A percentile compares a stretch with the other conserved stretches of the same genome.
phyloP scores from a whole-genome alignment of 495 filamentous ascomycete genomes.

The Paragyromitra xinjiangensis region DNA sequence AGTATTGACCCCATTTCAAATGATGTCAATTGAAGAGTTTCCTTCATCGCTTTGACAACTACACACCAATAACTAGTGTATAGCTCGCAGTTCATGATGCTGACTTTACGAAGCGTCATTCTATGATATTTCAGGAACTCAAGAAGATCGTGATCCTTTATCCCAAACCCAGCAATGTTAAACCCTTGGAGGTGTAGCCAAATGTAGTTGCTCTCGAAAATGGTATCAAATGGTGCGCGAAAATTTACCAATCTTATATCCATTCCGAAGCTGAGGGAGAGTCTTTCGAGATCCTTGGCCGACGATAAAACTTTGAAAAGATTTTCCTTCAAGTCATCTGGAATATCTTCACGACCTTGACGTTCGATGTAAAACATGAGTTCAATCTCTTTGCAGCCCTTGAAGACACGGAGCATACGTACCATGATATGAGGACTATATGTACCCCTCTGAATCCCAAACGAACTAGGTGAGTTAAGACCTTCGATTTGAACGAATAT shows the following conservation, averaged over 20 bases:
- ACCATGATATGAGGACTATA: not conserved
- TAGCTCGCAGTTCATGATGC: not conserved
- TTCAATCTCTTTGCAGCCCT: not conserved
- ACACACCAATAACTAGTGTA: not conserved
- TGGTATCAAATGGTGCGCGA: not conserved
- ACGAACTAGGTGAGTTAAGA: not conserved
- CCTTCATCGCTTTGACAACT: not conserved
- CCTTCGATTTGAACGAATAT: slow-evolving; percentile 5
- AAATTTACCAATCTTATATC: not conserved
- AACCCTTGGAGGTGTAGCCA: not conserved
- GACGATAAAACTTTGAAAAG: not conserved
- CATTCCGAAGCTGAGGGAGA: not conserved
- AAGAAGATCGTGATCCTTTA: not conserved
- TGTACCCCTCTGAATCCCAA: not conserved
- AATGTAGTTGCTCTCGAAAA: not conserved
- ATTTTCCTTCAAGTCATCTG: not conserved
- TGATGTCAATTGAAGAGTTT: not conserved
- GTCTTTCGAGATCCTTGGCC: not conserved
- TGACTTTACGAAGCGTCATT: not conserved
- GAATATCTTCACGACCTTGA: not conserved
- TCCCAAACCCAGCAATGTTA: not conserved
- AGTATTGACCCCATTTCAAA: not conserved
- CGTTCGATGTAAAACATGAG: slow-evolving; percentile 11
- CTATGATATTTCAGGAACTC: not conserved
- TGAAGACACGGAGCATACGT: not conserved